Base-by-base conservation (phyloP, 169 alveolate species). In the Cryptosporidium baileyi region DNA sequence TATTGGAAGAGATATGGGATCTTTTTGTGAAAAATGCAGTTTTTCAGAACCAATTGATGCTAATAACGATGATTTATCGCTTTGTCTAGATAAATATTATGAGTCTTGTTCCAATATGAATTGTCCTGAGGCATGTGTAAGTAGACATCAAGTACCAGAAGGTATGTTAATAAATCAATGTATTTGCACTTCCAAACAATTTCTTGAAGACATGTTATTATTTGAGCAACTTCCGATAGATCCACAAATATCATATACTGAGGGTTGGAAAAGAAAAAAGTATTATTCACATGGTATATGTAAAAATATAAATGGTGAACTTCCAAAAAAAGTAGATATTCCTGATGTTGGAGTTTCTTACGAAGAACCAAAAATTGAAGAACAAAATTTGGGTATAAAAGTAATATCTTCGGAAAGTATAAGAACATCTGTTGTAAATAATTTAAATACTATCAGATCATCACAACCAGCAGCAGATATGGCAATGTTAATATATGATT, bases 401-500 rank as follows among this genome's bases (percentile, higher is more conserved):
- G 24, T 59, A 3, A 45, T 65, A 4, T 51, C 85, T 2, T 51
- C 85, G n/a, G 85, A 74, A 13, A 54, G 74, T 7, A 74, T 74
- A 3, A 51, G 85, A 24, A 19, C 85, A 13, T 49, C 60, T n/a
- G 6, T 74, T 8, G 28, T 74, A n/a, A 74, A 57, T 11, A 40
- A 36, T 26, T 41, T 74, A n/a, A 74, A 74, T 24, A 22, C 43
- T 54, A 24, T 57, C 19, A 51, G 85, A 13, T 74, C 85, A 51
- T 52, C 85, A 11, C 85, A 74, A 24, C 85, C 59, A 36, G 85
- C 85, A 40, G 85, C 85, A 32, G 85, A 74, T 54, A 74, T 74
- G 85, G 85, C 85, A 34, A 74, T 74, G 65, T 40, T 74, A 17
- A 57, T 57, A 45, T 74, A 57, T 13, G 85, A 74, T 30, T 74